Conservation (phyloP, 306 rosid genomes). For the Cucumis sativus region DNA sequence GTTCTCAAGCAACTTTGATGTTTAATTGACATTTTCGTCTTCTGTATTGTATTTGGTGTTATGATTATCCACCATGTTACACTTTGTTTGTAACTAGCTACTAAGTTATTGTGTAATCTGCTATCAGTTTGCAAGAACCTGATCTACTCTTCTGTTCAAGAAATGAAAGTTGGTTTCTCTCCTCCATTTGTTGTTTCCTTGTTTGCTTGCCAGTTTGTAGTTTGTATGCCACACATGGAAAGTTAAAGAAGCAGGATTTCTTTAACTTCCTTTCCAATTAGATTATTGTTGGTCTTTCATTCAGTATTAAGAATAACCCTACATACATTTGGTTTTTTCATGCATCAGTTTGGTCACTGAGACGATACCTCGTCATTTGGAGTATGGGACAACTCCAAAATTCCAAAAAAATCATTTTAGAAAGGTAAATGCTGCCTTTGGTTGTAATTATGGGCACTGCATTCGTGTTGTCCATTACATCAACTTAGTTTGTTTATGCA, state of each 20-base stretch:
- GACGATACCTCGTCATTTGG: constrained; percentile 77
- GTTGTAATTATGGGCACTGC: neutral
- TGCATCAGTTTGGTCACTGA: constrained; percentile 63
- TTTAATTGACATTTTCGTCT: neutral
- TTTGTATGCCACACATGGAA: neutral
- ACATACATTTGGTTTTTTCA: constrained; percentile 16
- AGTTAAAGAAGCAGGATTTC: neutral
- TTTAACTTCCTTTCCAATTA: neutral
- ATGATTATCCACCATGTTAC: neutral
- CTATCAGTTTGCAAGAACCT: neutral
- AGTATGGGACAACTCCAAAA: constrained; percentile 44
- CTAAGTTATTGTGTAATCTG: neutral
- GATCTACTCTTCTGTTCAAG: neutral
- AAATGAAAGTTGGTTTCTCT: neutral
- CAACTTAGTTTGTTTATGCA: constrained; percentile 9
- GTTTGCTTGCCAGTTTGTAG: neutral
- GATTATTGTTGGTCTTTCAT: neutral
- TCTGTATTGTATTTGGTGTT: neutral
- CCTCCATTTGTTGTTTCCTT: neutral
- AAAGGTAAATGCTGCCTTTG: constrained; percentile 38
- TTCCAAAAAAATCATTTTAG: constrained; percentile 43
- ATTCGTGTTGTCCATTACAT: neutral
- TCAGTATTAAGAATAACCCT: neutral
- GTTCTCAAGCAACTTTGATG: neutral
- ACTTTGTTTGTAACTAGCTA: neutral